phyloP scores from a whole-genome alignment of 345 rosid genomes.

The Adansonia digitata region DNA sequence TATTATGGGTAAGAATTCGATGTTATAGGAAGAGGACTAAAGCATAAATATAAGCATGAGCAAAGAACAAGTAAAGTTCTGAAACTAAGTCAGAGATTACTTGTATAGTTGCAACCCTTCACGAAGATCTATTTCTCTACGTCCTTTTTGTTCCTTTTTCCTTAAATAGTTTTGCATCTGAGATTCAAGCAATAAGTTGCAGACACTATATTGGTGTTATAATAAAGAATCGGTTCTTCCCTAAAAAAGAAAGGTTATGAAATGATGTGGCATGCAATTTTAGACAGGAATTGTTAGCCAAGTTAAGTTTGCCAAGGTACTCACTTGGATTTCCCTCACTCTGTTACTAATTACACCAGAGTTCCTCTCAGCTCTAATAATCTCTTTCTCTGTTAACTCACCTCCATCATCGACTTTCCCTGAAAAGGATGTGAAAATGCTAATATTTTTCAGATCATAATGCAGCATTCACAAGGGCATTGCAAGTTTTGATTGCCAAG shows the following conservation, averaged over 20 bases:
- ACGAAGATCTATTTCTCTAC: slow-evolving; percentile 71
- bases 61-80: neutral
- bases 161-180: slow-evolving; percentile 79
- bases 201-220: slow-evolving; percentile 10
- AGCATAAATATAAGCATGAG: neutral
- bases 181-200: slow-evolving; percentile 13
- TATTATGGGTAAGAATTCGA: neutral
- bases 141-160: slow-evolving; percentile 72
- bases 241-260: neutral
- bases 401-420: slow-evolving; percentile 66
- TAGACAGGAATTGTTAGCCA: neutral
- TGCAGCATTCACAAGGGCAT: neutral
- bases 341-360: slow-evolving; percentile 73
- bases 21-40: neutral
- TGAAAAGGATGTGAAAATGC: slow-evolving; percentile 16
- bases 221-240: neutral
- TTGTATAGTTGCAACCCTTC: slow-evolving; percentile 74
- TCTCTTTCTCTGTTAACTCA: slow-evolving; percentile 82
- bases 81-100: slow-evolving; percentile 24
- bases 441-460: neutral
- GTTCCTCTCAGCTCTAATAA: slow-evolving; percentile 93
- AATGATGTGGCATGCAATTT: neutral
- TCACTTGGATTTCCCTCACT: slow-evolving; percentile 90
- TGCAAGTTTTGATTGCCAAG: neutral
- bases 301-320: slow-evolving; percentile 2